Evolutionary conservation across 805 yeast species (phyloP).

Genomic region (Brettanomyces bruxellensis): DNA sequence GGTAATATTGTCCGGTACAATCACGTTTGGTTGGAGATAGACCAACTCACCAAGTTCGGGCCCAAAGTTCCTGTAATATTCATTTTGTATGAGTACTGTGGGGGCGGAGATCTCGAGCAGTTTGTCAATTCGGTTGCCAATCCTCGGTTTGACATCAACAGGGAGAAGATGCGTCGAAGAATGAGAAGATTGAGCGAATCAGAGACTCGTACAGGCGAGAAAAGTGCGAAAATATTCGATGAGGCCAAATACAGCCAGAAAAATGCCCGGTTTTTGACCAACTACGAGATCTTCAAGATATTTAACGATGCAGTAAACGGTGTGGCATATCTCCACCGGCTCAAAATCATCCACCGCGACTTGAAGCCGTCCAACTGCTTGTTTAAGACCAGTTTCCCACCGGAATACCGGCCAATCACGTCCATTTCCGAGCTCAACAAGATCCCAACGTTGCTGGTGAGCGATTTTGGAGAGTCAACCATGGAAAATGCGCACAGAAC

Average conservation of each 20-base stretch:
- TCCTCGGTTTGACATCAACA: constrained; percentile 28
- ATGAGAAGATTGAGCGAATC: constrained; percentile 8
- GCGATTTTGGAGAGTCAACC: constrained; percentile 88
- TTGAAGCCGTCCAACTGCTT: constrained; percentile 85
- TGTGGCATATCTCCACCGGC: constrained; percentile 58
- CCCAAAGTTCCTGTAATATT: constrained; percentile 55
- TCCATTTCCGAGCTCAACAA: constrained; percentile 15
- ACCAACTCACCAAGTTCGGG: constrained; percentile 40
- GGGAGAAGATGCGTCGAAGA: constrained; percentile 27
- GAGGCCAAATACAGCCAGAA: not conserved
- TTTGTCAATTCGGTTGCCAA: constrained; percentile 32
- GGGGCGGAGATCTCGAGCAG: constrained; percentile 80
- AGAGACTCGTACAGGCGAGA: not conserved
- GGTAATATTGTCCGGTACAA: constrained; percentile 71
- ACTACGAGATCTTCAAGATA: constrained; percentile 58
- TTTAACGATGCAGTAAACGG: constrained; percentile 64
- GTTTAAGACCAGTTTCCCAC: constrained; percentile 31
- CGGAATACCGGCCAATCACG: constrained; percentile 15
- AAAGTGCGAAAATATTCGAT: not conserved
- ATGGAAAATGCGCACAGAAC: constrained; percentile 54
- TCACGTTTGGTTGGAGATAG: constrained; percentile 86
- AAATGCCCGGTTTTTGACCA: constrained; percentile 28
- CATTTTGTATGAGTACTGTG: constrained; percentile 79
- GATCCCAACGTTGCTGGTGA: constrained; percentile 66
- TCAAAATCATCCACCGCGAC: constrained; percentile 80